A percentile compares a stretch with the other conserved stretches of the same genome.
Conservation (phyloP, 2,329 filamentous ascomycete species). For the Fusarium newnesense region DNA sequence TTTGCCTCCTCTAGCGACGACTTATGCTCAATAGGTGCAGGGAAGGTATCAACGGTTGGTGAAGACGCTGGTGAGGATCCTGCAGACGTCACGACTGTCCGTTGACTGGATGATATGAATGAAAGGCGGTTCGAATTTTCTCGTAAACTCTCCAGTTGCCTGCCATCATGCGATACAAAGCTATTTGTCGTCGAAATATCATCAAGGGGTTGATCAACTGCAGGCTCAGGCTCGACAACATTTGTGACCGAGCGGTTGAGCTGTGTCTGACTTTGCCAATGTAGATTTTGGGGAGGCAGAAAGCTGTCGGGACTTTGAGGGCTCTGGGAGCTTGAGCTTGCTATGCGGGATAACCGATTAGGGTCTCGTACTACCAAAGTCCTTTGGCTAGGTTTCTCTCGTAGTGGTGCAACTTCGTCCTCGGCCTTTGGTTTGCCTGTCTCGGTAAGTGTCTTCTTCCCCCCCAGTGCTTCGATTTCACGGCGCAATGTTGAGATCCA, state of each 20-base stretch:
- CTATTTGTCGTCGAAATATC: conserved; percentile 68
- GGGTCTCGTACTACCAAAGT: conserved; percentile 60
- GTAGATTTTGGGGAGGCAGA: conserved; percentile 28
- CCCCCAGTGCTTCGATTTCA: conserved; percentile 76
- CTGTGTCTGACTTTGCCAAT: conserved; percentile 21
- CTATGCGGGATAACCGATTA: conserved; percentile 55
- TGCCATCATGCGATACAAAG: conserved; percentile 67
- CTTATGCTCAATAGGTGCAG: conserved; percentile 35
- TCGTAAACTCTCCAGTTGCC: conserved; percentile 66
- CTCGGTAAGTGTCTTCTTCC: conserved; percentile 71
- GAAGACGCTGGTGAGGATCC: conserved; percentile 65
- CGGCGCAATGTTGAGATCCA: conserved; percentile 77
- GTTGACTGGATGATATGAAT: conserved; percentile 68
- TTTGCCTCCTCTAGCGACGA: conserved; percentile 37
- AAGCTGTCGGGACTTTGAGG: conserved; percentile 11
- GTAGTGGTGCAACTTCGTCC: conserved; percentile 48
- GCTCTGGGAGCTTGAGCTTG: conserved; percentile 31
- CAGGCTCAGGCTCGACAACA: conserved; percentile 37
- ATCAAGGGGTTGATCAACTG: conserved; percentile 58
- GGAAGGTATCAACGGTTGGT: conserved; percentile 64
- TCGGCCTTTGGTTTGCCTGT: conserved; percentile 63
- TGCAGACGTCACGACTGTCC: conserved; percentile 68
- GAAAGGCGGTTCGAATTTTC: conserved; percentile 68
- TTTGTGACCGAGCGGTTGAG: conserved; percentile 24
- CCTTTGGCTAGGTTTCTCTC: conserved; percentile 57